Base-by-base conservation (phyloP, 148 eudicot genomes). In the Tetragonia tetragonoides region DNA sequence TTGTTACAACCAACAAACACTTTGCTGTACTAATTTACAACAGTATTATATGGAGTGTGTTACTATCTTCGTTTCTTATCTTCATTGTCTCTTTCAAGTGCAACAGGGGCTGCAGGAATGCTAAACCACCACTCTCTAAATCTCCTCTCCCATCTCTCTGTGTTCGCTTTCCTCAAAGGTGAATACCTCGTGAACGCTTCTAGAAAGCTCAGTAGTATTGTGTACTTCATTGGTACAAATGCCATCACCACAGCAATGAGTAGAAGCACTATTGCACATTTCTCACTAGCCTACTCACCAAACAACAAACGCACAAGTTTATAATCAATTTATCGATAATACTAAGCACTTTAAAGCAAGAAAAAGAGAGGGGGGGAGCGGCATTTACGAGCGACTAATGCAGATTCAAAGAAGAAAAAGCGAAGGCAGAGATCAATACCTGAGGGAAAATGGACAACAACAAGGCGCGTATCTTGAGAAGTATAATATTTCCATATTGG, bases 101-200 rank as follows among this genome's bases (percentile, higher is more conserved):
- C 66, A 34, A 95, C 97, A 3, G 97, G 98, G 75, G 98, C 97
- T 2, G 93, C 97, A 4, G 99, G 99, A 75, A 95, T 90, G 77
- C 99, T 92, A 78, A 92, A 95, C 99, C 97, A 95, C 97, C 99
- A 95, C 75, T 91, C 99, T 79, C 89, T 86, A 44, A 92, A 47
- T 75, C 99, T 86, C 78, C 98, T 87, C 57, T 81, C 83, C 83
- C 80, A 85, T 82, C 88, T 90, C 81, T 94, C 98, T 0, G 98
- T 89, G 80, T 80, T 84, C 24, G 86, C 84, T 87, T 70, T 92
- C 78, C 98, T 85, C n/a, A 79, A 39, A 17, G 98, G 93, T 16
- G 98, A 90, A 81, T 92, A 92, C 85, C 85, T 83, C 3, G 95
- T 92, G 80, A 89, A 94, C 38, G 78, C 84, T 71, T 88, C 97